Evolutionary conservation across 2,329 filamentous ascomycete species (phyloP), one percentile per base, ranked within the genome.

Genomic region (Aspergillus melleus): DNA sequence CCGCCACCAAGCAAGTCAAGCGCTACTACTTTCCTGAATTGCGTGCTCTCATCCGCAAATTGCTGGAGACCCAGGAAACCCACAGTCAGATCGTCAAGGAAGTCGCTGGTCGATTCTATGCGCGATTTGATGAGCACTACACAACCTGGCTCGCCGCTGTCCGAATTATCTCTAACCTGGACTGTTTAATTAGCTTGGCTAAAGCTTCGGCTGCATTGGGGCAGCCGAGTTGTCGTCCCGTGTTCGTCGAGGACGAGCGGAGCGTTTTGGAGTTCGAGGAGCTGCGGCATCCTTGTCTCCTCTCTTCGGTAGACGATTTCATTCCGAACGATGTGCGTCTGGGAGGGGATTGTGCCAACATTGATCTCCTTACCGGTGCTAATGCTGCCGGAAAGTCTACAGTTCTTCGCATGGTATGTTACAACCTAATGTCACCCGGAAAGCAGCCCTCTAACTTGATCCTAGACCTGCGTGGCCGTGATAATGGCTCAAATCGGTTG

Each of bases 361-460:
- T 99, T 68, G 92, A 91, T 68, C 82, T 99, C 30, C 84, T 99
- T 44, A 99, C 95, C 1, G 95, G 95, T 73, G 95, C 95, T 61
- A 99, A 99, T 71, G 95, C 95, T 9, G 95, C 95, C 52, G 95
- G 95, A 72, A 99, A 99, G 79, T 98, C 95, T 1, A 99, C 95
- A 1, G 87, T 99, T 49, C 84, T 99, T 32, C 88, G 95, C 71
- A 98, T 98, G 95, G 89, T 91, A 80, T 77, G 85, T 75, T 2
- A 9, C 6, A 19, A n/a, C 49, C 6, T 32, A 30, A 9, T 29
- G 4, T 46, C 26, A 8, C 22, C 29, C 49, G 8, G 49, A 19
- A 8, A 51, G 4, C 6, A 26, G 2, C 16, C n/a, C 44, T 16
- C 50, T 24, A 58, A 52, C 54, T 71, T n/a, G 3, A n/a, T 42